Percentiles rank a stretch among this genome's conserved stretches.
Conservation (phyloP, 768 basidiomycete genomes). For the Suillus lakei region DNA sequence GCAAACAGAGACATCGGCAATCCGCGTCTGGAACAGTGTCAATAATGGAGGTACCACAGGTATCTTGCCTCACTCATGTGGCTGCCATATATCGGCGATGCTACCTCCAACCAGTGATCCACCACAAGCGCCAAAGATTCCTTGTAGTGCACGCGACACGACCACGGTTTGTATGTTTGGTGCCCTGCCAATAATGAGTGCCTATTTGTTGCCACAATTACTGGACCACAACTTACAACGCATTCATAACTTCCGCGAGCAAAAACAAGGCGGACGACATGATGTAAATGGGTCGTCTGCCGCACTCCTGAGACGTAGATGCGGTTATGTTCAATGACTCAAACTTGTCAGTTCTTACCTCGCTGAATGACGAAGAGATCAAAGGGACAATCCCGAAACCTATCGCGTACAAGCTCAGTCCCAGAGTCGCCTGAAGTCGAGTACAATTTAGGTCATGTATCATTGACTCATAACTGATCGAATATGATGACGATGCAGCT, state of each 20-base stretch:
- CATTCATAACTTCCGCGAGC: conserved; percentile 50
- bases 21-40: conserved; percentile 55
- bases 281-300: conserved; percentile 64
- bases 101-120: conserved; percentile 72
- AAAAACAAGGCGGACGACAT: conserved; percentile 54
- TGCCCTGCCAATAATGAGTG: conserved; percentile 28
- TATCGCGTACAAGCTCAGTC: conserved; percentile 56
- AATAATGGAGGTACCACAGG: background rate
- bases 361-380: conserved; percentile 68
- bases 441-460: conserved; percentile 47
- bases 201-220: background rate
- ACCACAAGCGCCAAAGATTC: conserved; percentile 66
- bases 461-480: conserved; percentile 61
- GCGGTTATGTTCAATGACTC: background rate
- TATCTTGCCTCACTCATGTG: conserved; percentile 52
- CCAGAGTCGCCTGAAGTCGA: conserved; percentile 47
- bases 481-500: conserved; percentile 55
- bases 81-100: conserved; percentile 70
- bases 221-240: conserved; percentile 29
- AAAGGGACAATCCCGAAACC: conserved; percentile 68
- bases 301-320: conserved; percentile 53
- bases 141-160: conserved; percentile 61
- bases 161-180: conserved; percentile 59
- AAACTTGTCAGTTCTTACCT: conserved; percentile 31
- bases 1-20: conserved; percentile 78